Percentiles rank a stretch among this genome's conserved stretches.
Conservation (phyloP, 441 rosid species). For the Gossypium davidsonii region DNA sequence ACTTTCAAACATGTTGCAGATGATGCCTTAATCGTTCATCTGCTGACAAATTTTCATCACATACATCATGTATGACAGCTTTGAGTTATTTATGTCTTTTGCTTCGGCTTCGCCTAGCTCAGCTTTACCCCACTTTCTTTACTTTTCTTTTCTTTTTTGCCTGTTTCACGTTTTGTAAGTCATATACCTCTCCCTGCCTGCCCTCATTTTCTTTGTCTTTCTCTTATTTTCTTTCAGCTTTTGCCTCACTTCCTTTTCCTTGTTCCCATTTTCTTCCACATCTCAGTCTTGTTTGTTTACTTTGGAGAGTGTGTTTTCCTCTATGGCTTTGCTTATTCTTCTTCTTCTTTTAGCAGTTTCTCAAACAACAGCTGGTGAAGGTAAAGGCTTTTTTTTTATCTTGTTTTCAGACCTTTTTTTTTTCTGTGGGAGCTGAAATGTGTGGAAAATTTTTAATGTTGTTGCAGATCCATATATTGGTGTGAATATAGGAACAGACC, state of each 20-base stretch:
- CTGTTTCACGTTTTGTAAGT: neutral
- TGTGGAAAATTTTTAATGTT: neutral
- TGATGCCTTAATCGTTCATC: conserved; percentile 36
- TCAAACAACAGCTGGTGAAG: conserved; percentile 36
- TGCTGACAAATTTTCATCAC: conserved; percentile 23
- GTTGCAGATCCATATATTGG: conserved; percentile 31
- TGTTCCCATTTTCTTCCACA: neutral
- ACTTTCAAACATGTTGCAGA: conserved; percentile 14
- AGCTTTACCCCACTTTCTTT: conserved; percentile 24
- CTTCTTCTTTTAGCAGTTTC: conserved; percentile 25
- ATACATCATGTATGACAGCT: neutral
- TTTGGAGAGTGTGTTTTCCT: neutral
- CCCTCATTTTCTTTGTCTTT: neutral
- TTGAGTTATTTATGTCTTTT: neutral
- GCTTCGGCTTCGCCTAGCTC: neutral
- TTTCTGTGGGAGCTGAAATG: neutral
- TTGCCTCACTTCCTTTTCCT: neutral
- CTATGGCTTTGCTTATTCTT: neutral
- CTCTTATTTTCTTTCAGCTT: neutral
- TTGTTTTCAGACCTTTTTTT: neutral
- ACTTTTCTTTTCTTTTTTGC: neutral
- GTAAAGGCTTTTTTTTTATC: conserved; percentile 19
- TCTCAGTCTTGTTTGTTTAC: neutral
- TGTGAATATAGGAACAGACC: conserved; percentile 33
- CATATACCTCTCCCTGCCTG: neutral